Conservation (phyloP, 306 rosid genomes). For the Aeschynomene evenia region DNA sequence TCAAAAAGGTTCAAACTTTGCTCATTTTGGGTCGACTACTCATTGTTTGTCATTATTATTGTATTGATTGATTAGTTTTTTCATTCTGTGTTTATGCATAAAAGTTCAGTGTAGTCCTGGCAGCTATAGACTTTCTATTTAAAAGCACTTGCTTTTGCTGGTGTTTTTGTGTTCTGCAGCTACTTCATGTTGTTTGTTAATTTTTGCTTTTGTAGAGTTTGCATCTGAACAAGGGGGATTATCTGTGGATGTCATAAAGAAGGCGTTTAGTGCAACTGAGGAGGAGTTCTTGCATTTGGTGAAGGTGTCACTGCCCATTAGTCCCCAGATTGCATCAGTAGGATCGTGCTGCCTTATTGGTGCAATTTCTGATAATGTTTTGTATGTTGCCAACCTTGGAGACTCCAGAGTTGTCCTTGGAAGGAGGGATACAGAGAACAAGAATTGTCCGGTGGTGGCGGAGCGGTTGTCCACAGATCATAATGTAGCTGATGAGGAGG, state of each 20-base stretch:
- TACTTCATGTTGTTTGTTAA: background rate
- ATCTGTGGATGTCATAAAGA: slow-evolving; percentile 77
- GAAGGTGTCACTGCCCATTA: slow-evolving; percentile 50
- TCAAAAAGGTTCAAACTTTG: background rate
- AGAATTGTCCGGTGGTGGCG: slow-evolving; percentile 51
- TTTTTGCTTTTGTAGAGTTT: slow-evolving; percentile 57
- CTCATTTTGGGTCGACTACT: background rate
- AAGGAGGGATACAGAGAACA: slow-evolving; percentile 34
- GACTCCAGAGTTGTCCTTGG: slow-evolving; percentile 97
- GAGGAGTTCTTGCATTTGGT: slow-evolving; percentile 79
- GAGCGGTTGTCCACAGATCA: slow-evolving; percentile 88
- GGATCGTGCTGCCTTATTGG: slow-evolving; percentile 97
- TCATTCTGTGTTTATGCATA: background rate
- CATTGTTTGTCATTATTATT: background rate
- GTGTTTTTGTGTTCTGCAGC: background rate
- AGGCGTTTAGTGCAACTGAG: slow-evolving; percentile 84
- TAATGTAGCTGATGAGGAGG: slow-evolving; percentile 85
- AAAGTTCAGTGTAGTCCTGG: background rate
- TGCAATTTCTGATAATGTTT: slow-evolving; percentile 68
- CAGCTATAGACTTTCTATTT: background rate
- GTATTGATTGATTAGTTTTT: background rate
- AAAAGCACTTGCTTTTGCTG: background rate
- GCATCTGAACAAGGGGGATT: slow-evolving; percentile 81
- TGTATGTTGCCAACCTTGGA: slow-evolving; percentile 88
- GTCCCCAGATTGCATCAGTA: slow-evolving; percentile 80